phyloP scores from a whole-genome alignment of 2,329 filamentous ascomycete species.

The Camptophora hylomeconis region DNA sequence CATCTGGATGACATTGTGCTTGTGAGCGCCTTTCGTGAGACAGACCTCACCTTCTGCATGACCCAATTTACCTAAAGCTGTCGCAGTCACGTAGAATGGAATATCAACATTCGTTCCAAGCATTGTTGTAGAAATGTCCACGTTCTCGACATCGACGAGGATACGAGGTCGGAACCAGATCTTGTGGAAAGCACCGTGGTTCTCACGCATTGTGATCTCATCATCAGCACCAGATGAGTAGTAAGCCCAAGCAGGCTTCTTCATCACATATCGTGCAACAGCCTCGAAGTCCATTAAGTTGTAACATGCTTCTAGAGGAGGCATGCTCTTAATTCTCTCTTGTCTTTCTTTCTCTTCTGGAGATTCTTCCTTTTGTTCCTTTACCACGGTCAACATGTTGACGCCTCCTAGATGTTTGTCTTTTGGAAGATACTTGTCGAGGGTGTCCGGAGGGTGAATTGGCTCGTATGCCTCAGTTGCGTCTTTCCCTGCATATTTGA shows the following conservation, averaged over 20 bases:
- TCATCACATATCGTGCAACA: constrained; percentile 82
- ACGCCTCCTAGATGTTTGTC: constrained; percentile 83
- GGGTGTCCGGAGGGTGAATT: constrained; percentile 77
- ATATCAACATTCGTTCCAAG: constrained; percentile 72
- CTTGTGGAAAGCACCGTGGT: constrained; percentile 90
- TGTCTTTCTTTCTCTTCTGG: constrained; percentile 63
- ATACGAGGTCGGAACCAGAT: constrained; percentile 92
- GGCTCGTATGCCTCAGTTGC: constrained; percentile 85
- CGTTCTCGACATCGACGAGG: constrained; percentile 74
- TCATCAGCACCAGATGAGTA: constrained; percentile 90
- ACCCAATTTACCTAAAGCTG: constrained; percentile 87
- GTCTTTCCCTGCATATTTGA: constrained; percentile 94
- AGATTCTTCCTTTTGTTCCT: constrained; percentile 41
- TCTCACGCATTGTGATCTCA: constrained; percentile 89
- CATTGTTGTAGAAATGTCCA: constrained; percentile 87
- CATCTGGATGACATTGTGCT: constrained; percentile 93
- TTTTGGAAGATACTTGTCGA: constrained; percentile 66
- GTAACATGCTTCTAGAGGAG: constrained; percentile 73
- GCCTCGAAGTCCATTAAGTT: constrained; percentile 94
- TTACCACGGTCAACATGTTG: constrained; percentile 54
- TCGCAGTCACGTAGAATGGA: constrained; percentile 94
- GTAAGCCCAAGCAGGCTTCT: constrained; percentile 93
- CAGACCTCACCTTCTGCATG: constrained; percentile 83
- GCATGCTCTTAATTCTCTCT: constrained; percentile 62
- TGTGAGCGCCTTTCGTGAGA: constrained; percentile 68